These are phyloP conservation scores for Calonectria henricotiae DNA, from an alignment of 2,329 filamentous ascomycete genomes.

Conservation along the genomic window DNA sequence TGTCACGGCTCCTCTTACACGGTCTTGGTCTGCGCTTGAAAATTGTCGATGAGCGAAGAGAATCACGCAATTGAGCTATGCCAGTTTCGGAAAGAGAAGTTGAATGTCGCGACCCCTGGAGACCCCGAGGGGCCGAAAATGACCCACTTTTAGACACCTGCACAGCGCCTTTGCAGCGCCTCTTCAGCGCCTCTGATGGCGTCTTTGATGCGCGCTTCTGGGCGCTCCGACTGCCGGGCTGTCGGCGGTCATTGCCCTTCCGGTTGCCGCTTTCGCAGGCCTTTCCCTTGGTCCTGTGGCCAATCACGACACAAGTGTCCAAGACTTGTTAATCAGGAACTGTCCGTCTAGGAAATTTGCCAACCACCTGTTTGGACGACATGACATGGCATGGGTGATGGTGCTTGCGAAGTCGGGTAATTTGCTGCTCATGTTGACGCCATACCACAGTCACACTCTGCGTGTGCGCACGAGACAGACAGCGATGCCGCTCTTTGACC, in stretches of 20 bases:
- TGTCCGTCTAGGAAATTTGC: slow-evolving; percentile 9
- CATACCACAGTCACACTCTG: neutral
- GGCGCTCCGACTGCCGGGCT: slow-evolving; percentile 50
- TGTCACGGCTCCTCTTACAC: slow-evolving; percentile 39
- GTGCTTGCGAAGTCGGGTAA: slow-evolving; percentile 1
- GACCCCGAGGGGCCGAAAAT: slow-evolving; percentile 48
- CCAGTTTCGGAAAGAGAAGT: slow-evolving; percentile 54
- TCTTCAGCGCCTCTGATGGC: slow-evolving; percentile 32
- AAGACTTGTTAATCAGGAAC: slow-evolving; percentile 25
- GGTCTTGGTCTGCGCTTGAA: slow-evolving; percentile 47
- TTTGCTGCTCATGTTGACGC: neutral
- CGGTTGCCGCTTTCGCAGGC: slow-evolving; percentile 43
- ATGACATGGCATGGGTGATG: neutral
- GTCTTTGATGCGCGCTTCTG: slow-evolving; percentile 14
- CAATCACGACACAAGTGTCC: slow-evolving; percentile 22
- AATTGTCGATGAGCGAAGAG: slow-evolving; percentile 59
- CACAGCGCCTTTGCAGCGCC: slow-evolving; percentile 1
- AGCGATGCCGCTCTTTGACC: neutral
- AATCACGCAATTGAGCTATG: slow-evolving; percentile 62
- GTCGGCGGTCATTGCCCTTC: slow-evolving; percentile 43
- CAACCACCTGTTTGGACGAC: slow-evolving; percentile 4
- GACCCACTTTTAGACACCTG: slow-evolving; percentile 24
- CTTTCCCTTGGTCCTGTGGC: neutral
- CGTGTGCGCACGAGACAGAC: neutral
- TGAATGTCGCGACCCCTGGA: slow-evolving; percentile 49